Percentiles rank a stretch among this genome's conserved stretches.
Conservation (phyloP, 768 basidiomycete genomes). For the Tylopilus subfusipes region DNA sequence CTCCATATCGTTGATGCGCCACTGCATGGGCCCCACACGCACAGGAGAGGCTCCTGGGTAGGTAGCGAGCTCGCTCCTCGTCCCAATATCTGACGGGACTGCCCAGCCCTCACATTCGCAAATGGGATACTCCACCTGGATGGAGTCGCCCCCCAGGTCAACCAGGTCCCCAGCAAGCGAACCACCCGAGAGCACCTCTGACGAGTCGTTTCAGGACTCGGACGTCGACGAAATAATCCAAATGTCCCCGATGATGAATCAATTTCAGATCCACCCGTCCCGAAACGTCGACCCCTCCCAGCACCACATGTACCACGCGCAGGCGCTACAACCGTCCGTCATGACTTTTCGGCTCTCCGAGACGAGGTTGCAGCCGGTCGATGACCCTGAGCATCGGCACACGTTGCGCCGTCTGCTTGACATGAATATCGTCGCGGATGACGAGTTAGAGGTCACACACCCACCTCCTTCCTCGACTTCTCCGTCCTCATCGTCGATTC, state of each 20-base stretch:
- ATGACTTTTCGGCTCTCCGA: slow-evolving; percentile 32
- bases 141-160: slow-evolving; percentile 9
- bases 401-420: slow-evolving; percentile 16
- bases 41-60: slow-evolving; percentile 28
- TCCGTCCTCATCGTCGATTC: neutral
- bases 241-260: slow-evolving; percentile 33
- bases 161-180: slow-evolving; percentile 28
- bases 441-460: slow-evolving; percentile 11
- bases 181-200: slow-evolving; percentile 29
- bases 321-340: slow-evolving; percentile 23
- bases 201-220: slow-evolving; percentile 29
- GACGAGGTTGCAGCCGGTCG: slow-evolving; percentile 19
- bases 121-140: slow-evolving; percentile 12
- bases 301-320: slow-evolving; percentile 7
- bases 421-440: slow-evolving; percentile 16
- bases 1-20: slow-evolving; percentile 11
- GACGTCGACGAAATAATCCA: slow-evolving; percentile 23
- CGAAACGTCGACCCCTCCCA: slow-evolving; percentile 4
- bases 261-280: slow-evolving; percentile 27
- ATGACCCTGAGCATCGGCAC: slow-evolving; percentile 28
- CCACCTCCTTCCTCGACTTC: slow-evolving; percentile 3
- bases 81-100: slow-evolving; percentile 16
- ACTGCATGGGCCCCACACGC: slow-evolving; percentile 6
- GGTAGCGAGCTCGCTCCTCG: slow-evolving; percentile 1
- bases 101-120: slow-evolving; percentile 19